Evolutionary conservation across 805 yeast genomes (phyloP).

Genomic region (Lipomyces starkeyi): DNA sequence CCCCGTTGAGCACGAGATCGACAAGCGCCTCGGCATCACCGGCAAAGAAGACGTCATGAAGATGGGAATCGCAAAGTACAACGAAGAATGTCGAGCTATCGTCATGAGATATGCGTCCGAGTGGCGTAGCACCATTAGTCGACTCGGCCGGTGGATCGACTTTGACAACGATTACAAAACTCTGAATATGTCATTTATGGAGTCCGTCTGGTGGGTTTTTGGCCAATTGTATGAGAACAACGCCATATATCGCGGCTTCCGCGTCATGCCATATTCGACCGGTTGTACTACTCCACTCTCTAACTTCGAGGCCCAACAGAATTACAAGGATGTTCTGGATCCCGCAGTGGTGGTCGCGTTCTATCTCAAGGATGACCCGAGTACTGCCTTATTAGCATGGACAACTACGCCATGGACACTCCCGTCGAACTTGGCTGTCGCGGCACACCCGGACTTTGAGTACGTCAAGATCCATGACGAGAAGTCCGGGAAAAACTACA

Average conservation of each 20-base stretch:
- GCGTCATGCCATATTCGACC: constrained; percentile 99
- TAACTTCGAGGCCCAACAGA: constrained; percentile 97
- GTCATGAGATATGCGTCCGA: constrained; percentile 97
- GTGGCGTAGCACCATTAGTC: constrained; percentile 91
- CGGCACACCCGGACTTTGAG: constrained; percentile 89
- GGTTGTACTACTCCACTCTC: constrained; percentile 96
- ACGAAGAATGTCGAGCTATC: constrained; percentile 91
- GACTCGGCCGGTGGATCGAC: constrained; percentile 99
- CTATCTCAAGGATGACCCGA: constrained; percentile 77
- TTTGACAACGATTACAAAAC: constrained; percentile 89
- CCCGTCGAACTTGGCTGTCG: constrained; percentile 90
- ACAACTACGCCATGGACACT: constrained; percentile 99
- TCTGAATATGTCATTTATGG: constrained; percentile 94
- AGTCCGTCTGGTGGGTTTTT: constrained; percentile 99
- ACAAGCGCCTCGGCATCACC: constrained; percentile 91
- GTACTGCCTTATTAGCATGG: constrained; percentile 92
- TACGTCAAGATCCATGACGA: constrained; percentile 93
- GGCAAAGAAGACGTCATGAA: constrained; percentile 94
- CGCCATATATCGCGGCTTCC: constrained; percentile 89
- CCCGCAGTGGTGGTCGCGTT: constrained; percentile 96
- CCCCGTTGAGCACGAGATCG: constrained; percentile 98
- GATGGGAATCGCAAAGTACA: constrained; percentile 92
- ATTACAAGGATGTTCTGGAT: constrained; percentile 95
- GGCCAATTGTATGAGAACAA: constrained; percentile 83
- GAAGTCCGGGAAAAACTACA: constrained; percentile 78